Conservation (phyloP, 441 rosid genomes). For the Dalechampia spathulata region DNA sequence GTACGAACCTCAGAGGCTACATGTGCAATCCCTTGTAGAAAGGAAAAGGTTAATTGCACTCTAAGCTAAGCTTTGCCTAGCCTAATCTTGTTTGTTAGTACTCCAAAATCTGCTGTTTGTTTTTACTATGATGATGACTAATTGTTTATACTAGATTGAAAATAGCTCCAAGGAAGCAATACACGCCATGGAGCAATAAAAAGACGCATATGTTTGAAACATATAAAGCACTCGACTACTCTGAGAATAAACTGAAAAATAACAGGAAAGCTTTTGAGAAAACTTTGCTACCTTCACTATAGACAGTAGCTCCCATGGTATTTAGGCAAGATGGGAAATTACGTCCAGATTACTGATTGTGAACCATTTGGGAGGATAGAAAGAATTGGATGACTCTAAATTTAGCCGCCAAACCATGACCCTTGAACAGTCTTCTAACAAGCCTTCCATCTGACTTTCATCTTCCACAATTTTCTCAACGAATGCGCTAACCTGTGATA, state of each 20-base stretch:
- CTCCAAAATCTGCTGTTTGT: no score
- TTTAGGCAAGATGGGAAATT: slow-evolving; percentile 25
- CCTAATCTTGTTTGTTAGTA: no score
- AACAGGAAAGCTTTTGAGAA: background rate
- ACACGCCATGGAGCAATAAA: no score
- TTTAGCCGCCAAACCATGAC: slow-evolving; percentile 49
- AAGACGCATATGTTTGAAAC: background rate
- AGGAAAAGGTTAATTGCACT: no score
- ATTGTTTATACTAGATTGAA: no score
- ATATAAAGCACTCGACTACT: background rate
- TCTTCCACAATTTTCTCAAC: slow-evolving; percentile 61
- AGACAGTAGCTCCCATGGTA: slow-evolving; percentile 13
- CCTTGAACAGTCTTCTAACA: slow-evolving; percentile 34
- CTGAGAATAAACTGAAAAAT: background rate
- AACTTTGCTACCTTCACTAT: slow-evolving; percentile 20
- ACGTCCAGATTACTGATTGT: slow-evolving; percentile 39
- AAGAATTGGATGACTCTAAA: slow-evolving; percentile 22
- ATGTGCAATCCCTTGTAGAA: no score
- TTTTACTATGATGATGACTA: no score
- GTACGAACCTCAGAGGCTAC: no score
- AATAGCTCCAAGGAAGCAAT: no score
- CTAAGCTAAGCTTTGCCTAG: no score
- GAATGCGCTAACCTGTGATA: slow-evolving; percentile 38
- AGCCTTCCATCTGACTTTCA: slow-evolving; percentile 68
- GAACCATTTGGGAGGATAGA: slow-evolving; percentile 42